phyloP scores from a whole-genome alignment of 2,329 filamentous ascomycete species.

The Fusarium marasasianum region DNA sequence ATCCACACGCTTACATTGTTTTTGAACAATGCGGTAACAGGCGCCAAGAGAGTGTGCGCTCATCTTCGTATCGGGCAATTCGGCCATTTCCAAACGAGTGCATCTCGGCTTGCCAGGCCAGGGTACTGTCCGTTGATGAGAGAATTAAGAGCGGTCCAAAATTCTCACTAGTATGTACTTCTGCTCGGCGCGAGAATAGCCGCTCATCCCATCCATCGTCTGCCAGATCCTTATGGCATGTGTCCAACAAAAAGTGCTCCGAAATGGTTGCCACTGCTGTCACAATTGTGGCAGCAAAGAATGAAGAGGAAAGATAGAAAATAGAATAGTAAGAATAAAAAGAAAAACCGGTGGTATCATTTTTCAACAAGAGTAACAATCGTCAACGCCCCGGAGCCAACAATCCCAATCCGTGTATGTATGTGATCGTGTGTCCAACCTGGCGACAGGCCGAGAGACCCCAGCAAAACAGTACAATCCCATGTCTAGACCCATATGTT shows the following conservation, averaged over 20 bases:
- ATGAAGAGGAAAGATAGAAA: conserved; percentile 4
- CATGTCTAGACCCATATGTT: conserved; percentile 37
- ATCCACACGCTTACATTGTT: neutral
- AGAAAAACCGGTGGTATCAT: conserved; percentile 42
- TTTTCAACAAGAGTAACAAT: conserved; percentile 37
- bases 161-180: neutral
- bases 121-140: neutral
- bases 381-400: conserved; percentile 39
- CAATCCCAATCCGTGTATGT: conserved; percentile 36
- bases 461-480: conserved; percentile 35
- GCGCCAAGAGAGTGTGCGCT: neutral
- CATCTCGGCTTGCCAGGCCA: neutral
- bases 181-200: neutral
- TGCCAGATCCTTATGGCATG: conserved; percentile 20
- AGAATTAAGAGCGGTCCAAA: neutral
- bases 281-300: conserved; percentile 8
- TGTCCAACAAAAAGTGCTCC: conserved; percentile 4
- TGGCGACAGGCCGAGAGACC: conserved; percentile 37
- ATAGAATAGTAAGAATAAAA: conserved; percentile 1
- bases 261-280: neutral
- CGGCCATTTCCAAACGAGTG: neutral
- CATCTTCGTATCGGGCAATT: neutral
- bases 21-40: neutral
- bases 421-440: conserved; percentile 39
- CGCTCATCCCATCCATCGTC: neutral